Evolutionary conservation across 306 rosid species (phyloP).

Genomic region (Phaseolus lunatus): DNA sequence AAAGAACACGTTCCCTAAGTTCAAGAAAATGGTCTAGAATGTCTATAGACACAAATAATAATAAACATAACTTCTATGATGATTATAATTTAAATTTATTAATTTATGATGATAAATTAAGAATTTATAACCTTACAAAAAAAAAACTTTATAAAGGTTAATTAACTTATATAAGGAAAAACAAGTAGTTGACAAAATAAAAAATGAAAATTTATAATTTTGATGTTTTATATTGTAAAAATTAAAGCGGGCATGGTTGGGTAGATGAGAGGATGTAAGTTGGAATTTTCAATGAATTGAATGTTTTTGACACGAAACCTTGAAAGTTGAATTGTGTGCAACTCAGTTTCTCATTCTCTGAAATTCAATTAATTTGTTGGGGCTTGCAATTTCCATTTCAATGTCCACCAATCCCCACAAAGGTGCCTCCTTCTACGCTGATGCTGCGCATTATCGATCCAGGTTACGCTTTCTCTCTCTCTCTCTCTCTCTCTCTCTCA

Average conservation of each 20-base stretch:
- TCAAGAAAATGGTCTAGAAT: too few species aligned
- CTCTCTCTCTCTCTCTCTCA: background rate
- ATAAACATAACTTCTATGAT: too few species aligned
- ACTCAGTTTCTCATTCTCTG: background rate
- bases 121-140: too few species aligned
- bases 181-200: background rate
- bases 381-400: conserved; percentile 41
- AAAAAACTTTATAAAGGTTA: too few species aligned
- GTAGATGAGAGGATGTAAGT: background rate
- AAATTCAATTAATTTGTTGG: background rate
- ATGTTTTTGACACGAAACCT: conserved; percentile 6
- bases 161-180: too few species aligned
- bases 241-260: background rate
- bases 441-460: conserved; percentile 71
- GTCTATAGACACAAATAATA: too few species aligned
- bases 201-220: too few species aligned
- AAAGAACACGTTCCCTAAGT: too few species aligned
- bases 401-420: conserved; percentile 70
- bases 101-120: too few species aligned
- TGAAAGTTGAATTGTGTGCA: background rate
- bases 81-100: too few species aligned
- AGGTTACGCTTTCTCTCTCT: conserved; percentile 46
- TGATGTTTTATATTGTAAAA: too few species aligned
- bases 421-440: conserved; percentile 57
- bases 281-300: background rate